A percentile compares a stretch with the other conserved stretches of the same genome.
Evolutionary conservation across 768 basidiomycete species (phyloP).

Genomic region (Suillus americanus): DNA sequence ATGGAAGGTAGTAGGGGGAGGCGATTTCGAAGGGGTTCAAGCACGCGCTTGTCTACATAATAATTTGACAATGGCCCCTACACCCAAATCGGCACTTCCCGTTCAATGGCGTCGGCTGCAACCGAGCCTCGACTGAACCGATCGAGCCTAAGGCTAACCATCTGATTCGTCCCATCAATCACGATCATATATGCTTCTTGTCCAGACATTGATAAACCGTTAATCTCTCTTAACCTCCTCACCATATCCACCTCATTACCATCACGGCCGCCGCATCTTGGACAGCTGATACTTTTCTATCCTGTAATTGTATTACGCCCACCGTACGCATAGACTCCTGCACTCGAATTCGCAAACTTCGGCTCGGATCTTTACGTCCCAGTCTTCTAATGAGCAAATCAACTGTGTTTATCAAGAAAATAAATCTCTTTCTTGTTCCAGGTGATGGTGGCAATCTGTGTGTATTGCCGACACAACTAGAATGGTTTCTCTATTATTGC

Average conservation of each 20-base stretch:
- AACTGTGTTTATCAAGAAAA: neutral
- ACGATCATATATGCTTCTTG: neutral
- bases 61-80: constrained; percentile 3
- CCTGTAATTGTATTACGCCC: neutral
- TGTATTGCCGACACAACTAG: neutral
- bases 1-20: neutral
- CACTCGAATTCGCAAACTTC: neutral
- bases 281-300: neutral
- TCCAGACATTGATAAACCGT: neutral
- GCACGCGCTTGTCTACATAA: constrained; percentile 2
- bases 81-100: neutral
- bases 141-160: neutral
- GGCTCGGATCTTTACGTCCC: neutral
- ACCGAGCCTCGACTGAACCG: neutral
- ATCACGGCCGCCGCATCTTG: neutral
- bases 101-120: neutral
- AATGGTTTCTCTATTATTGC: neutral
- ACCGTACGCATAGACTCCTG: neutral
- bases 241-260: neutral
- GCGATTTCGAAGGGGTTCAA: neutral
- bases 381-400: neutral
- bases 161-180: neutral
- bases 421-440: neutral
- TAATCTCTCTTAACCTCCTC: neutral
- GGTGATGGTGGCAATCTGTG: neutral